Evolutionary conservation across 108 stramenopile species (phyloP), one percentile per base, ranked within the genome.

Genomic region (Cylindrotheca closterium): DNA sequence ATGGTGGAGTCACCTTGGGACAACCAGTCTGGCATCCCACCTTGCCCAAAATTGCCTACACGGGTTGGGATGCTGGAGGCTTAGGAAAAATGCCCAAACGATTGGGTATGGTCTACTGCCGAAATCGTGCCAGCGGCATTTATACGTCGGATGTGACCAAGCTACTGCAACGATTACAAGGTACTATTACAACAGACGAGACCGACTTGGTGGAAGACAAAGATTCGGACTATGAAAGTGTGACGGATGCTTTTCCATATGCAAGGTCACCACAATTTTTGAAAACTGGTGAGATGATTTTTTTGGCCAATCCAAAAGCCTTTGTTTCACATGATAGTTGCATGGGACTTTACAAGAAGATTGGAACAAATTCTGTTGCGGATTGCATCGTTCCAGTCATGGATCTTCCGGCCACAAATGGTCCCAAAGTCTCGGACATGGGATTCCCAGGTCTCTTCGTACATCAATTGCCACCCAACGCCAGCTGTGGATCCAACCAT

Each of bases 31-130:
- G 83, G 55, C 63, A 72, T 66, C 84, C 86, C 0, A 74, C 71
- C 47, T 74, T 74, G 30, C 50, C 58, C 15, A 63, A 70, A 4
- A 68, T 92, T 34, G 90, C 87, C 19, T 92, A 84, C 47, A 85
- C 84, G 10, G 85, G 59, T 23, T 92, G 87, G 87, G 81, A 88
- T 85, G 90, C 87, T 4, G 90, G 87, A 8, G 84, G 77, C 0
- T 78, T 81, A 10, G 70, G 57, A 1, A 59, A 58, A 15, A 84
- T 86, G 83, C 85, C 85, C 0, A 56, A 79, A 56, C 76, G 90
- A 28, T 55, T 92, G 25, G 90, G 90, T n/a, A 75, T 87, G 30
- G 75, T 87, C 10, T 85, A 85, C 61, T 92, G 90, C 47, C 71
- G 71, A 22, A 85, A 92, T 29, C 81, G 90, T 18, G 79, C 79